Percentiles rank a stretch among this genome's conserved stretches.
phyloP scores from a whole-genome alignment of 805 yeast genomes.

The Candida endomychidarum region DNA sequence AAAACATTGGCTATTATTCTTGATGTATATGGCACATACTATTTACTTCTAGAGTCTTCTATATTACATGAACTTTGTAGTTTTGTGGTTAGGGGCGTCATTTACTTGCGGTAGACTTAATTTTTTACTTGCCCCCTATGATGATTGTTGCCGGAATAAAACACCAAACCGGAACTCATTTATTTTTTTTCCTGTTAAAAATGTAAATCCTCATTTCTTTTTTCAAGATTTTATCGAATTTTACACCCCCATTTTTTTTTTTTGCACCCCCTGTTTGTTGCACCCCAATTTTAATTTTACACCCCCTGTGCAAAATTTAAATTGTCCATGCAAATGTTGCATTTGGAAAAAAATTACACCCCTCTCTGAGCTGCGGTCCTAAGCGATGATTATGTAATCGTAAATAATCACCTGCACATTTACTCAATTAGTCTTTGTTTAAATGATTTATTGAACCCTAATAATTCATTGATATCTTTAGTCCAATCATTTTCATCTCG shows the following conservation, averaged over 20 bases:
- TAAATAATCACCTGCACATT: no score
- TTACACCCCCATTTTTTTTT: background rate
- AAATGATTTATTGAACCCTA: constrained; percentile 87
- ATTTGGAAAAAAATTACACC: no score
- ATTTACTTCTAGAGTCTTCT: background rate
- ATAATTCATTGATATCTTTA: constrained; percentile 76
- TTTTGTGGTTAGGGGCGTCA: no score
- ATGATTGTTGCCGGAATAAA: background rate
- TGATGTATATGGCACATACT: background rate
- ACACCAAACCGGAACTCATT: constrained; percentile 1
- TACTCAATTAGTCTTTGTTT: constrained; percentile 27
- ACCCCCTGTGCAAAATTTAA: no score
- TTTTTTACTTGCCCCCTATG: background rate
- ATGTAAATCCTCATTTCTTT: constrained; percentile 4
- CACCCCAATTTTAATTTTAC: background rate
- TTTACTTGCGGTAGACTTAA: background rate
- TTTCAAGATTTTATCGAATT: constrained; percentile 3
- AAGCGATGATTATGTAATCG: constrained; percentile 5
- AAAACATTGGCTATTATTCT: no score
- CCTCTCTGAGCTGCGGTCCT: no score
- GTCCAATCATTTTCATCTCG: constrained; percentile 89
- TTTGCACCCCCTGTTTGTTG: background rate
- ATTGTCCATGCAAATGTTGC: no score
- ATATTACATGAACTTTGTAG: no score
- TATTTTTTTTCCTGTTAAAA: constrained; percentile 2